phyloP scores from a whole-genome alignment of 495 filamentous ascomycete genomes.

The Penicillium mononematosum region DNA sequence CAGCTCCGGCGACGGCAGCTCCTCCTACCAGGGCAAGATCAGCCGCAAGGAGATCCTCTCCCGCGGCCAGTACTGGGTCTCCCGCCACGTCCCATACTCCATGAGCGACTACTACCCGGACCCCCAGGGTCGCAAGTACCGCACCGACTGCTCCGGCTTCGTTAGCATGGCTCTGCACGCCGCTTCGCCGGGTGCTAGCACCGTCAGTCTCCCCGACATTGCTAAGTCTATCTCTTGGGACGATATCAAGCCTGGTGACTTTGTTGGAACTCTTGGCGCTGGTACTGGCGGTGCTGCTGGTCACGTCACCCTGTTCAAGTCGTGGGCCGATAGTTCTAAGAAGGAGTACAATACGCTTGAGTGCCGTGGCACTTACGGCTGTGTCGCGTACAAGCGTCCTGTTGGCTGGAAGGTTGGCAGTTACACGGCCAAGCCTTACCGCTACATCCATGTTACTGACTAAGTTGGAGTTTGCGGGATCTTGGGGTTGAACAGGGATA shows the following conservation, averaged over 20 bases:
- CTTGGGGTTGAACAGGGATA: not conserved
- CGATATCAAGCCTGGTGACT: slow-evolving; percentile 15
- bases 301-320: slow-evolving; percentile 19
- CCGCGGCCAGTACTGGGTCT: slow-evolving; percentile 18
- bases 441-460: slow-evolving; percentile 13
- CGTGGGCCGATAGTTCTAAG: slow-evolving; percentile 19
- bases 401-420: slow-evolving; percentile 21
- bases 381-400: slow-evolving; percentile 18
- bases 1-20: slow-evolving; percentile 14
- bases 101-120: slow-evolving; percentile 18
- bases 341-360: slow-evolving; percentile 22
- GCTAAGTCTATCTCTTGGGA: slow-evolving; percentile 16
- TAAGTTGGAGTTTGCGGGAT: slow-evolving; percentile 7
- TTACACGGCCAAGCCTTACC: slow-evolving; percentile 18
- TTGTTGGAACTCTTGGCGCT: slow-evolving; percentile 17
- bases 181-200: slow-evolving; percentile 12
- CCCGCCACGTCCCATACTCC: slow-evolving; percentile 16
- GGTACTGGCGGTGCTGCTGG: slow-evolving; percentile 20
- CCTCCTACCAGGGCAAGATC: slow-evolving; percentile 20
- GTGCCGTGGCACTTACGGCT: slow-evolving; percentile 19
- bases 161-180: slow-evolving; percentile 22
- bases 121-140: slow-evolving; percentile 17
- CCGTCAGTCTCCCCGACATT: slow-evolving; percentile 17
- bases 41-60: slow-evolving; percentile 19
- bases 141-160: slow-evolving; percentile 19